phyloP scores from a whole-genome alignment of 2,329 filamentous ascomycete species.

The Cadophora sp. region DNA sequence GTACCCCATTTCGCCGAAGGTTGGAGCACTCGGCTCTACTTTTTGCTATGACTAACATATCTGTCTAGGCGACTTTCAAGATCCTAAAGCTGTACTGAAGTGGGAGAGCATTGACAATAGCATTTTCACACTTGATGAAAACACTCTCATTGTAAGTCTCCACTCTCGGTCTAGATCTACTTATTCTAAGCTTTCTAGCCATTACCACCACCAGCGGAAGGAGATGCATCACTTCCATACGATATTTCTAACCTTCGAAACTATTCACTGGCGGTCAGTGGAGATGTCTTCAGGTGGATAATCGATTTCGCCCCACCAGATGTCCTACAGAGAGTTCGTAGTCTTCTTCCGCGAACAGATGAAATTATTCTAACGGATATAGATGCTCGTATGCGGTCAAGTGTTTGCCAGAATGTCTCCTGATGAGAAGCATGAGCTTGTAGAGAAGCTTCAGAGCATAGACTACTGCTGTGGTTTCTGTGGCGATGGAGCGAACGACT shows the following conservation, averaged over 20 bases:
- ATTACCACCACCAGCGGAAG: constrained; percentile 70
- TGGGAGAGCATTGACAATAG: constrained; percentile 98
- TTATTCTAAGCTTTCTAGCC: constrained; percentile 57
- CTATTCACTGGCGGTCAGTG: constrained; percentile 87
- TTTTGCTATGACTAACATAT: constrained; percentile 10
- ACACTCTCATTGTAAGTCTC: constrained; percentile 70
- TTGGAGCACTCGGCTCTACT: constrained; percentile 40
- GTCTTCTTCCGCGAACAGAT: background rate
- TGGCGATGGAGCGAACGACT: constrained; percentile 97
- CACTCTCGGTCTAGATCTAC: background rate
- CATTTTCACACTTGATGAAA: constrained; percentile 76
- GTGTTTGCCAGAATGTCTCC: constrained; percentile 99
- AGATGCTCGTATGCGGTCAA: constrained; percentile 91
- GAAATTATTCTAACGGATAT: constrained; percentile 21
- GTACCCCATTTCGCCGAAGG: constrained; percentile 86
- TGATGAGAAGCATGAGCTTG: constrained; percentile 96
- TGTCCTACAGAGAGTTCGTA: constrained; percentile 70
- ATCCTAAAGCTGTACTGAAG: constrained; percentile 73
- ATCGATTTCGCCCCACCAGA: constrained; percentile 88
- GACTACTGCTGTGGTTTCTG: constrained; percentile 97
- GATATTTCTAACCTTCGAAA: constrained; percentile 82
- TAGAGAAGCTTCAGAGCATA: constrained; percentile 95
- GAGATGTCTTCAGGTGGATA: constrained; percentile 96
- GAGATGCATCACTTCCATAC: constrained; percentile 84
- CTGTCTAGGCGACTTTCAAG: constrained; percentile 69